Base-by-base conservation (phyloP, 202 grass and related monocot species). In the Eragrostis tef region DNA sequence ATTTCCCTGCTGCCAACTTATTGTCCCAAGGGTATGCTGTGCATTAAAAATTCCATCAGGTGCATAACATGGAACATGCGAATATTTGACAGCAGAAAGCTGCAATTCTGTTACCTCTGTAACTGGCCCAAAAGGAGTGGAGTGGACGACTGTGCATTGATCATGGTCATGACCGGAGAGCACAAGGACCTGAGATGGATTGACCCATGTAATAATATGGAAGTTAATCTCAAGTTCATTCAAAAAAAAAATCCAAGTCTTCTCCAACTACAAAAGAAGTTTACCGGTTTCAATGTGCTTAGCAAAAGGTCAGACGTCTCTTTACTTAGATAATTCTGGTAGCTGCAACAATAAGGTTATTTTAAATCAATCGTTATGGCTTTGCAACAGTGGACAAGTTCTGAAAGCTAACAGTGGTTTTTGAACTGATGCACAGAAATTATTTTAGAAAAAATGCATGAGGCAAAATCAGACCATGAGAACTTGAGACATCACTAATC, bases 121-220 rank as follows among this genome's bases (percentile, higher is more conserved):
- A 74, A 93, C 82, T 52, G 85, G 31, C 16, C 88, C 90, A 88
- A 79, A 84, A 73, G 90, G 71, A 39, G 86, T 88, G 43, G 92
- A 87, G 83, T 98, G 95, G 45, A 70, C n/a, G 20, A 93, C 66
- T 81, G 92, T 93, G 67, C 96, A 98, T 86, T 98, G 96, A 82
- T 98, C 95, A 83, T 98, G 95, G 71, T 98, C 95, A 88, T 98
- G 95, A 46, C 90, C 90, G 67, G 90, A 98, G 59, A 98, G 85
- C 36, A 98, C 96, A 81, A 95, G 90, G 86, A 81, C 70, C 96
- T 98, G 80, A 85, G 67, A 61, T 14, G 79, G 64, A 63, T 66
- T 72, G 89, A 76, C 53, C 54, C 67, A 63, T 63, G 75, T 88
- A 41, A 81, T 49, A 27, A 75, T 21, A 53, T 49, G 36, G 15